phyloP scores from a whole-genome alignment of 169 alveolate genomes.

The Neospora caninum region DNA sequence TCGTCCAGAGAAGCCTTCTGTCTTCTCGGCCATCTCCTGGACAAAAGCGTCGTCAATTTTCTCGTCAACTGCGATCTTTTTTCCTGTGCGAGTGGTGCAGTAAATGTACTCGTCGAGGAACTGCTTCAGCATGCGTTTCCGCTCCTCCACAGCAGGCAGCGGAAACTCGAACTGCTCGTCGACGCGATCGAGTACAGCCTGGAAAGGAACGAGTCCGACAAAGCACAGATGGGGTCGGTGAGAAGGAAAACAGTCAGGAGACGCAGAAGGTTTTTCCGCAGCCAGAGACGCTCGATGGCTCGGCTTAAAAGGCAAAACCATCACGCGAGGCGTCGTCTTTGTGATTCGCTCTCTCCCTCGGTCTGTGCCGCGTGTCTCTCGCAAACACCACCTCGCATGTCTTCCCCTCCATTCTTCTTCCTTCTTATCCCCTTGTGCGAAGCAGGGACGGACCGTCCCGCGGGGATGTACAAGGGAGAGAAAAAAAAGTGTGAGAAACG shows the following conservation, averaged over 20 bases:
- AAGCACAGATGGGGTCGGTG: not conserved
- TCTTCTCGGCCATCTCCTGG: conserved; percentile 84
- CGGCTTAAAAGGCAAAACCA: too few species aligned
- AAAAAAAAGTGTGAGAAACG: too few species aligned
- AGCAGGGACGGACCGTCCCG: too few species aligned
- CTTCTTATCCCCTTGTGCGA: too few species aligned
- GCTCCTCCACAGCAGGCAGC: conserved; percentile 89
- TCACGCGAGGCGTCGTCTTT: too few species aligned
- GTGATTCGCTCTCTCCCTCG: too few species aligned
- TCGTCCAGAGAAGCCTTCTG: conserved; percentile 96
- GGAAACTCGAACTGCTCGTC: conserved; percentile 96
- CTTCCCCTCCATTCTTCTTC: too few species aligned
- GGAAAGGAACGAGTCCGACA: not conserved
- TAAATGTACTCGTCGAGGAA: conserved; percentile 91
- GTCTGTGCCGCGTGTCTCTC: too few species aligned
- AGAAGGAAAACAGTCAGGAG: not conserved
- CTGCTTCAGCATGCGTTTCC: conserved; percentile 89
- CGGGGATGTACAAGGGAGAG: too few species aligned
- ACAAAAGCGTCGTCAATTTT: conserved; percentile 81
- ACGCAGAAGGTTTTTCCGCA: not conserved
- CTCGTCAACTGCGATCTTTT: conserved; percentile 73
- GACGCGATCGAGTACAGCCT: conserved; percentile 92
- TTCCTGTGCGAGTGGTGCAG: conserved; percentile 74
- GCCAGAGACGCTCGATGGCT: too few species aligned
- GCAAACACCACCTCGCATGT: too few species aligned